Conservation (phyloP, 306 rosid genomes). For the Psophocarpus tetragonolobus region DNA sequence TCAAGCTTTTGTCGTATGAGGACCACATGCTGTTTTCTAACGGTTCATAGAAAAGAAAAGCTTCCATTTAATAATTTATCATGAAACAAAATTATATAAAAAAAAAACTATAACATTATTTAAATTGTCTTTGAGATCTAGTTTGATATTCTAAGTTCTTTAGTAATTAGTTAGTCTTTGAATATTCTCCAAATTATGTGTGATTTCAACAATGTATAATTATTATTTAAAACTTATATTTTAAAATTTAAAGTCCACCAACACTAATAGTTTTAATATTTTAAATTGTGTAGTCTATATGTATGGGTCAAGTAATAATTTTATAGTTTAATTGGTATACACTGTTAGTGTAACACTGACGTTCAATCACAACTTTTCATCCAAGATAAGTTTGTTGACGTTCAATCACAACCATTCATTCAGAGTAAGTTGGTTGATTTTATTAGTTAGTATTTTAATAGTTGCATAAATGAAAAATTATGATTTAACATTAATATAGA, state of each 20-base stretch:
- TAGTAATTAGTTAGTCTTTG: not conserved
- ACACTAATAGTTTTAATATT: not conserved
- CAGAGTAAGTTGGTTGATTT: too few relatives aligned
- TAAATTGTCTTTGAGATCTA: not conserved
- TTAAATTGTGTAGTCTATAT: too few relatives aligned
- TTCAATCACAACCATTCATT: too few relatives aligned
- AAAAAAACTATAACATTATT: not conserved
- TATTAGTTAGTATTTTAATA: too few relatives aligned
- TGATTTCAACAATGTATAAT: not conserved
- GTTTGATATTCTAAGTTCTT: not conserved
- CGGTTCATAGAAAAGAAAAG: conserved; percentile 14
- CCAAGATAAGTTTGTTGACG: too few relatives aligned
- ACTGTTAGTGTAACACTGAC: too few relatives aligned
- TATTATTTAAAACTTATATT: not conserved
- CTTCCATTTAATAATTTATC: not conserved
- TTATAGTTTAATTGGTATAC: too few relatives aligned
- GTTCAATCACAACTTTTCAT: too few relatives aligned
- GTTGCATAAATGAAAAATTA: too few relatives aligned
- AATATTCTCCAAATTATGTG: not conserved
- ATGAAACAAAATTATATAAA: not conserved
- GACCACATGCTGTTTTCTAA: conserved; percentile 48
- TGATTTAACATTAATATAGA: too few relatives aligned
- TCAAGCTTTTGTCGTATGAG: conserved; percentile 33
- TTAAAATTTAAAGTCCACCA: too few relatives aligned
- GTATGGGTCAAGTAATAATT: too few relatives aligned